phyloP scores from a whole-genome alignment of 768 basidiomycete genomes.

The Suillus paluster region DNA sequence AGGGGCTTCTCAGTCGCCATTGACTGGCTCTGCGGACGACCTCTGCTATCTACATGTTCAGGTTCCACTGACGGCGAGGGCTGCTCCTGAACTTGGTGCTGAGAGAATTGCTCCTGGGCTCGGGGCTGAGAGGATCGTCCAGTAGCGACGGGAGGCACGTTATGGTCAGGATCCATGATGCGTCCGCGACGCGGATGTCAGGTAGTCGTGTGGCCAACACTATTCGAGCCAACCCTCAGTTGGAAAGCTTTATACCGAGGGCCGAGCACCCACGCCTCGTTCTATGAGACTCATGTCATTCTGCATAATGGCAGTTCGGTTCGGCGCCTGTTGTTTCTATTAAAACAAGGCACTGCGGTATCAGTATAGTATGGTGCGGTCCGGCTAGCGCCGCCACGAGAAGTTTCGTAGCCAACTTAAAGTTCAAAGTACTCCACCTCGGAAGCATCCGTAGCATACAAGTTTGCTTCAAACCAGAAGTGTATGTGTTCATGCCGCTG shows the following conservation, averaged over 20 bases:
- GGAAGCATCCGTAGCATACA: not conserved
- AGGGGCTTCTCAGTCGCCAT: constrained; percentile 12
- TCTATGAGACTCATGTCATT: too few species aligned
- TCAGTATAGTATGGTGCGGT: not conserved
- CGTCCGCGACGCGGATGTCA: not conserved
- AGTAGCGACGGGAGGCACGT: not conserved
- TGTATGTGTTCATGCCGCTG: too few species aligned
- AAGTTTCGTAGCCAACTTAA: too few species aligned
- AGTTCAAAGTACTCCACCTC: not conserved
- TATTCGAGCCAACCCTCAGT: not conserved
- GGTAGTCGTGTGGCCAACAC: not conserved
- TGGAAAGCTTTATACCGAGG: constrained; percentile 4
- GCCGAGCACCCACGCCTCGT: not conserved
- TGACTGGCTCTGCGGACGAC: constrained; percentile 7
- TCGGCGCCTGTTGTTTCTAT: constrained; percentile 1
- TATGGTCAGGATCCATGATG: constrained; percentile 21
- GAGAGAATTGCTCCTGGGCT: not conserved
- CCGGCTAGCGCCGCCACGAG: too few species aligned
- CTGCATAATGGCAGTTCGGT: constrained; percentile 8
- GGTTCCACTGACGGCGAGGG: not conserved
- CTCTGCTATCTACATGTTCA: constrained; percentile 11
- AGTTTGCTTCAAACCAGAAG: too few species aligned
- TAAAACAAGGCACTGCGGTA: constrained; percentile 5
- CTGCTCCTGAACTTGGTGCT: not conserved
- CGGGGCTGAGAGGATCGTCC: constrained; percentile 7